These are phyloP conservation scores for Symbiodinium natans DNA, from an alignment of 73 alveolate species.

Conservation along the genomic window DNA sequence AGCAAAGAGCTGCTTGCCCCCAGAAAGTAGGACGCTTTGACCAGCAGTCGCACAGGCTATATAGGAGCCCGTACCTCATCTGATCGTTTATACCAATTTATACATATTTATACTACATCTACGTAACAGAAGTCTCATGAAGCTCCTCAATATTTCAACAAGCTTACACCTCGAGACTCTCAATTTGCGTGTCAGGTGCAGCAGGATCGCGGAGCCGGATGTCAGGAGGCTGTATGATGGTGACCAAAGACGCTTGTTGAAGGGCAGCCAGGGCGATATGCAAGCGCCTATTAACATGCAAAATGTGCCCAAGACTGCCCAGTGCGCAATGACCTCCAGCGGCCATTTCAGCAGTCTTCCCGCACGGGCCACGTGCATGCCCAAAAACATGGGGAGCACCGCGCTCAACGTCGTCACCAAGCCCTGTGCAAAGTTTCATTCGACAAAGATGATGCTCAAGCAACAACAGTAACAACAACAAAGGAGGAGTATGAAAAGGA, in stretches of 20 bases:
- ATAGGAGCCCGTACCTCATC: not conserved
- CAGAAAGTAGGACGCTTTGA: not conserved
- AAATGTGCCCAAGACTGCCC: conserved; percentile 2
- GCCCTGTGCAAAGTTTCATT: conserved; percentile 34
- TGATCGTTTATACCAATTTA: too few relatives aligned
- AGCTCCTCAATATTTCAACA: too few relatives aligned
- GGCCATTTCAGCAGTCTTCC: not conserved
- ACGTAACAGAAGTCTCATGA: too few relatives aligned
- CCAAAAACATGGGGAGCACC: conserved; percentile 76
- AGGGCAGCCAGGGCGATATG: conserved; percentile 31
- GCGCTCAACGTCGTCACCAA: conserved; percentile 67
- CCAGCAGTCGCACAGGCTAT: not conserved
- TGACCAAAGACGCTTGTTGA: conserved; percentile 87
- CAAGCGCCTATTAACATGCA: not conserved
- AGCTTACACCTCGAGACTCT: too few relatives aligned
- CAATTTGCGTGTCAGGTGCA: not conserved
- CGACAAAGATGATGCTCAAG: not conserved
- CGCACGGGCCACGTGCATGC: conserved; percentile 56
- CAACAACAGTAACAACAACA: too few relatives aligned
- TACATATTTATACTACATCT: too few relatives aligned
- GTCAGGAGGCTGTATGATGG: conserved; percentile 60
- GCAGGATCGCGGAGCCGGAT: not conserved
- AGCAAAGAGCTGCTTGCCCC: not conserved
- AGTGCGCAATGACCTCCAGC: not conserved
- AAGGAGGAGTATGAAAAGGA: not conserved